A percentile compares a stretch with the other conserved stretches of the same genome.
These are phyloP conservation scores for Starmerella sirachaensis DNA, from an alignment of 805 yeast genomes.

Conservation along the genomic window DNA sequence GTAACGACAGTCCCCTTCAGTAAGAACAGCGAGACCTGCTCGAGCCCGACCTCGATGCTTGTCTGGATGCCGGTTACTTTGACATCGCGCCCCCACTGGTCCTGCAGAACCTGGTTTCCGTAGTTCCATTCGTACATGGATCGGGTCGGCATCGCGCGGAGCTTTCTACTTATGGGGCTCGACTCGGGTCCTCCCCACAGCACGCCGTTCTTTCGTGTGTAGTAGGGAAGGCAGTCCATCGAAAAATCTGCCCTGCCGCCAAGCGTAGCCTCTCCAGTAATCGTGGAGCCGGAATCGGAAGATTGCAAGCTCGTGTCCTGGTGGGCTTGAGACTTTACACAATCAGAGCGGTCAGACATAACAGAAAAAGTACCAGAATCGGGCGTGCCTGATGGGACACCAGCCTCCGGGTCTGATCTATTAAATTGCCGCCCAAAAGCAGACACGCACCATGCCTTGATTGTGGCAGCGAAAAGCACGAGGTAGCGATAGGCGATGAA, in stretches of 20 bases:
- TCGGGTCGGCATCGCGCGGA: slow-evolving; percentile 13
- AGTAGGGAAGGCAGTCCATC: slow-evolving; percentile 15
- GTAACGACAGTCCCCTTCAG: slow-evolving; percentile 39
- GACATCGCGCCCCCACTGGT: slow-evolving; percentile 13
- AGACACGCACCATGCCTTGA: too few relatives aligned
- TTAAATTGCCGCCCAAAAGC: too few relatives aligned
- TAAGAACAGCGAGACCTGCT: slow-evolving; percentile 44
- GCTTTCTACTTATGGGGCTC: slow-evolving; percentile 8
- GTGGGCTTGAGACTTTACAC: too few relatives aligned
- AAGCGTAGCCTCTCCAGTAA: too few relatives aligned
- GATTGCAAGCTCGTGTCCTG: too few relatives aligned
- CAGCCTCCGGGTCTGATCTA: neutral
- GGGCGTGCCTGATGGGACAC: too few relatives aligned
- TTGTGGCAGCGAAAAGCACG: too few relatives aligned
- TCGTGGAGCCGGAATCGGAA: too few relatives aligned
- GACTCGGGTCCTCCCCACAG: slow-evolving; percentile 12
- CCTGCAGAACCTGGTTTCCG: slow-evolving; percentile 14
- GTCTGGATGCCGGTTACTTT: slow-evolving; percentile 14
- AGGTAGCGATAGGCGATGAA: too few relatives aligned
- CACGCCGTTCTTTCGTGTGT: slow-evolving; percentile 7
- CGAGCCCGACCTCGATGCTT: slow-evolving; percentile 38
- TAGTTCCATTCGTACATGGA: slow-evolving; percentile 22
- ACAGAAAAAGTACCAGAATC: too few relatives aligned
- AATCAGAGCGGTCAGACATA: too few relatives aligned
- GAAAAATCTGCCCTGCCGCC: too few relatives aligned